Conservation (phyloP, 495 filamentous ascomycete species). For the Margaritispora aquatica region DNA sequence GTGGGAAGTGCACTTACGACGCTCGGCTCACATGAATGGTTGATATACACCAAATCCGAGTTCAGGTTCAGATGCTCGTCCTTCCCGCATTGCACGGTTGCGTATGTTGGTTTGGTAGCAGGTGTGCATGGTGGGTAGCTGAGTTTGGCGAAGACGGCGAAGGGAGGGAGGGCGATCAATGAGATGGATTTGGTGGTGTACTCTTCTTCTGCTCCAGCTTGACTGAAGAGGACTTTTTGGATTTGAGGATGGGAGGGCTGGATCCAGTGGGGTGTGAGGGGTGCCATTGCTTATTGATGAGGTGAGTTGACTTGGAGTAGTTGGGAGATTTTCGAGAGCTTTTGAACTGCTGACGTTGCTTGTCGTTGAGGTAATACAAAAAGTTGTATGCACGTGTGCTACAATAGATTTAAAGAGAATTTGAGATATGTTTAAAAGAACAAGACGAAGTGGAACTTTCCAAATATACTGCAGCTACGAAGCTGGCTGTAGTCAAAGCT, state of each 20-base stretch:
- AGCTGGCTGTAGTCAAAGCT: too few relatives aligned
- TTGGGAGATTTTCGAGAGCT: too few relatives aligned
- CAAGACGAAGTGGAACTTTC: too few relatives aligned
- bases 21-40: slow-evolving; percentile 65
- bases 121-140: slow-evolving; percentile 48
- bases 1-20: slow-evolving; percentile 38
- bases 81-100: slow-evolving; percentile 58
- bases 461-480: too few relatives aligned
- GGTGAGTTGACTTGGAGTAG: not conserved
- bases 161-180: slow-evolving; percentile 54
- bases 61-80: slow-evolving; percentile 66
- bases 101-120: slow-evolving; percentile 52
- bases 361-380: too few relatives aligned
- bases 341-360: too few relatives aligned
- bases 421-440: too few relatives aligned
- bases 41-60: slow-evolving; percentile 68
- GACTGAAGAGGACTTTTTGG: slow-evolving; percentile 38
- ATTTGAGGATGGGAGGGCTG: slow-evolving; percentile 48
- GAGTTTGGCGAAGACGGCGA: slow-evolving; percentile 49
- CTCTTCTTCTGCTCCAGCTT: slow-evolving; percentile 16
- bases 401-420: too few relatives aligned
- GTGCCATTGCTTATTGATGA: slow-evolving; percentile 30
- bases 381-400: too few relatives aligned
- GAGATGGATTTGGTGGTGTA: slow-evolving; percentile 60
- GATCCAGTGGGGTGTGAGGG: slow-evolving; percentile 42